These are phyloP conservation scores for Allium cepa DNA, from an alignment of 106 monocot species.

Conservation along the genomic window DNA sequence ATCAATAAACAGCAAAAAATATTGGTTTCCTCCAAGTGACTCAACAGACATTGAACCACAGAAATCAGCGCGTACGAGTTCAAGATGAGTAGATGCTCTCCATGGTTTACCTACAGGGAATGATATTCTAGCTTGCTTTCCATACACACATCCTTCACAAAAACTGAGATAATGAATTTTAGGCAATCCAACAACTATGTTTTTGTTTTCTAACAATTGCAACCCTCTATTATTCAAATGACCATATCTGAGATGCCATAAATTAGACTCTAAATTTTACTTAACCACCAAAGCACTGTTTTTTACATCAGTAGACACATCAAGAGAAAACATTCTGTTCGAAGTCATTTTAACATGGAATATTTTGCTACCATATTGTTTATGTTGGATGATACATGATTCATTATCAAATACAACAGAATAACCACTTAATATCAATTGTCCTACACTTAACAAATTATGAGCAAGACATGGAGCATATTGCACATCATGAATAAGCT, in stretches of 20 bases:
- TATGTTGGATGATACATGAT: not conserved
- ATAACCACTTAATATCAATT: not conserved
- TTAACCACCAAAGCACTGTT: not conserved
- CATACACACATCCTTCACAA: not conserved
- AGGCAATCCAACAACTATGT: not conserved
- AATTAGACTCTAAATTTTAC: not conserved
- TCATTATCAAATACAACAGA: conserved; percentile 5
- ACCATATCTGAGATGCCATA: too few species aligned
- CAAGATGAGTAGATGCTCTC: too few species aligned
- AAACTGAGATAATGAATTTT: not conserved
- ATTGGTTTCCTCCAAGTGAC: not conserved
- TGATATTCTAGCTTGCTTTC: too few species aligned
- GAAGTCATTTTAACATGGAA: not conserved
- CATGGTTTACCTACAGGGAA: too few species aligned
- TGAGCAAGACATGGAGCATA: not conserved
- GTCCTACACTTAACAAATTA: conserved; percentile 7
- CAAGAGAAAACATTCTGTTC: conserved; percentile 1
- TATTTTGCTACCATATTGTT: not conserved
- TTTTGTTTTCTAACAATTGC: too few species aligned
- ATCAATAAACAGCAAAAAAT: too few species aligned
- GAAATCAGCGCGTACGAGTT: conserved; percentile 5
- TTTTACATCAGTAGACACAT: not conserved
- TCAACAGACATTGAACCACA: not conserved
- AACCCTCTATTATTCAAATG: too few species aligned
- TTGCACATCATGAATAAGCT: conserved; percentile 1